phyloP scores from a whole-genome alignment of 2,329 filamentous ascomycete species.

The Ceratocystiopsis sp. region DNA sequence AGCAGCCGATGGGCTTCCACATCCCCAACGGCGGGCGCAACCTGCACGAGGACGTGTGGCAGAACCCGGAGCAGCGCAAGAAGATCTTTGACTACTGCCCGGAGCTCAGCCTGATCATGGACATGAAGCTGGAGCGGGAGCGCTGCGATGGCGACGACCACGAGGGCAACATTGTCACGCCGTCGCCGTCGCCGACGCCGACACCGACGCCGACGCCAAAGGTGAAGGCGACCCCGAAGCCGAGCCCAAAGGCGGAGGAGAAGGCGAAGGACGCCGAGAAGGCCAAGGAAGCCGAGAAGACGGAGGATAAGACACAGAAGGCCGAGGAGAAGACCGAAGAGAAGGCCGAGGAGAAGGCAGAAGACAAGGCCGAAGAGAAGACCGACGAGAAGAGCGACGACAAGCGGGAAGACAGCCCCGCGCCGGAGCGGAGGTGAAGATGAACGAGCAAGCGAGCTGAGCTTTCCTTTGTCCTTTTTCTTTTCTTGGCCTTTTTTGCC shows the following conservation, averaged over 20 bases:
- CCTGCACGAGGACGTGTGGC: conserved; percentile 29
- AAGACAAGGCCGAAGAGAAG: no score
- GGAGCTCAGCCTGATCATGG: conserved; percentile 35
- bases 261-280: background rate
- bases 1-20: conserved; percentile 38
- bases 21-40: conserved; percentile 24
- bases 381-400: no score
- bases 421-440: no score
- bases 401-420: no score
- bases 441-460: no score
- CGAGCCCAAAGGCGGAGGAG: background rate
- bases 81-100: conserved; percentile 38
- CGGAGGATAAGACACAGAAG: background rate
- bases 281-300: background rate
- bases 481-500: background rate
- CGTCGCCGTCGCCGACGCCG: background rate
- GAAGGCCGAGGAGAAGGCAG: no score
- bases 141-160: conserved; percentile 22
- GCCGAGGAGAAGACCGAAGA: no score
- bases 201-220: no score
- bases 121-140: conserved; percentile 37
- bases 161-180: conserved; percentile 12
- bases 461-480: background rate
- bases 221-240: background rate
- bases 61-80: conserved; percentile 23